phyloP scores from a whole-genome alignment of 1,284 basidiomycete species.

The Papiliotrema terrestris region DNA sequence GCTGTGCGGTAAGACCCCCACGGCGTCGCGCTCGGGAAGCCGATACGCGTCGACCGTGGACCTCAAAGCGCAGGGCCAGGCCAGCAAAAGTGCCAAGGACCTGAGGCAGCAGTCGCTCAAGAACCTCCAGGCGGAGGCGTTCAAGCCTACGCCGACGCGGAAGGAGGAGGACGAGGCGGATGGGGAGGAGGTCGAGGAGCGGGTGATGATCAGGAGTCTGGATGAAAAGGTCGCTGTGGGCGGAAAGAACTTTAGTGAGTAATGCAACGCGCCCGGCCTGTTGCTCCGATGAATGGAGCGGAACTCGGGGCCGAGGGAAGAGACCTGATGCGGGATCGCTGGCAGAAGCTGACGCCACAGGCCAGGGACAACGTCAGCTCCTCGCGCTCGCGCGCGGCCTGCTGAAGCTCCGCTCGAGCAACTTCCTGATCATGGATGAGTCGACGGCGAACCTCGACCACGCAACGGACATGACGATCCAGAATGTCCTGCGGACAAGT shows the following conservation, averaged over 20 bases:
- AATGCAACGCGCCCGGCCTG: too few species aligned
- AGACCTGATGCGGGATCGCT: too few species aligned
- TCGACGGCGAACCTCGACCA: slow-evolving; percentile 53
- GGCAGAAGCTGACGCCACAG: slow-evolving; percentile 26
- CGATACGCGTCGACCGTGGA: slow-evolving; percentile 10
- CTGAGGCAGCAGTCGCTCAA: slow-evolving; percentile 8
- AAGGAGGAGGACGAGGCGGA: slow-evolving; percentile 13
- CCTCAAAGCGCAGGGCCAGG: not conserved
- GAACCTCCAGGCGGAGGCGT: slow-evolving; percentile 9
- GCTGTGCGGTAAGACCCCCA: slow-evolving; percentile 43
- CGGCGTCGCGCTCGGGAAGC: slow-evolving; percentile 27
- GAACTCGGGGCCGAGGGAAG: too few species aligned
- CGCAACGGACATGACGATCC: slow-evolving; percentile 51
- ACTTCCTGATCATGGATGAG: slow-evolving; percentile 57
- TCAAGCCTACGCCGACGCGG: not conserved
- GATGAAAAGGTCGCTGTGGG: slow-evolving; percentile 54
- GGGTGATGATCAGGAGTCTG: slow-evolving; percentile 52
- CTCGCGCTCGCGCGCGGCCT: slow-evolving; percentile 56
- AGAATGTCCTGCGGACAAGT: slow-evolving; percentile 49
- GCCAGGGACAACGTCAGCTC: slow-evolving; percentile 57
- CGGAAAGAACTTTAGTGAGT: slow-evolving; percentile 45
- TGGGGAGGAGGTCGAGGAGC: slow-evolving; percentile 36
- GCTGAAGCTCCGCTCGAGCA: slow-evolving; percentile 51
- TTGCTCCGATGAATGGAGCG: too few species aligned
- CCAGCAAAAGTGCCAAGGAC: not conserved